Percentiles rank a stretch among this genome's conserved stretches.
These are phyloP conservation scores for Selenicereus undatus DNA, from an alignment of 148 eudicot species.

Conservation along the genomic window DNA sequence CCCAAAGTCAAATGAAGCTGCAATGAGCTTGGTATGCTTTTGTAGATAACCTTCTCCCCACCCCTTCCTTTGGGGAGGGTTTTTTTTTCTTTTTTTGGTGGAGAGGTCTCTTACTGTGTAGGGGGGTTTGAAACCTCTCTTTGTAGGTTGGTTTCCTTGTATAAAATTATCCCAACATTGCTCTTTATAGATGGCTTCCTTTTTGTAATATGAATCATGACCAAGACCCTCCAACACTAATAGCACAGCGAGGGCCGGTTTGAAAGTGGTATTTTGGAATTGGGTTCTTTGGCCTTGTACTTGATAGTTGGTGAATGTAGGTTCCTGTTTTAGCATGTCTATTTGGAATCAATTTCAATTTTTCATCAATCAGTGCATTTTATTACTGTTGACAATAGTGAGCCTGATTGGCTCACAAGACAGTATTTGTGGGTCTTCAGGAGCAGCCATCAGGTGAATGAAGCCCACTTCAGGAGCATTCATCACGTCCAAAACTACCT, in stretches of 20 bases:
- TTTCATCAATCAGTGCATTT: neutral
- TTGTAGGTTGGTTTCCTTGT: neutral
- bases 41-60: neutral
- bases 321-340: neutral
- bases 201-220: neutral
- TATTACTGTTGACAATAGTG: no score
- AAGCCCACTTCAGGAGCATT: no score
- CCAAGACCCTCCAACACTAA: no score
- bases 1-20: constrained; percentile 21
- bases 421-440: no score
- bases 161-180: neutral
- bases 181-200: neutral
- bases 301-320: no score
- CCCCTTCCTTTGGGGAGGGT: neutral
- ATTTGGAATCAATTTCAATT: neutral
- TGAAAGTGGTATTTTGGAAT: neutral
- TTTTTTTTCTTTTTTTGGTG: neutral
- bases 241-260: neutral
- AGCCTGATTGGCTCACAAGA: no score
- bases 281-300: neutral
- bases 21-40: neutral
- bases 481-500: no score
- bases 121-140: neutral
- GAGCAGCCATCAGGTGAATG: no score
- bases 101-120: neutral